phyloP scores from a whole-genome alignment of 1,284 basidiomycete genomes.

The Thelephora terrestris region DNA sequence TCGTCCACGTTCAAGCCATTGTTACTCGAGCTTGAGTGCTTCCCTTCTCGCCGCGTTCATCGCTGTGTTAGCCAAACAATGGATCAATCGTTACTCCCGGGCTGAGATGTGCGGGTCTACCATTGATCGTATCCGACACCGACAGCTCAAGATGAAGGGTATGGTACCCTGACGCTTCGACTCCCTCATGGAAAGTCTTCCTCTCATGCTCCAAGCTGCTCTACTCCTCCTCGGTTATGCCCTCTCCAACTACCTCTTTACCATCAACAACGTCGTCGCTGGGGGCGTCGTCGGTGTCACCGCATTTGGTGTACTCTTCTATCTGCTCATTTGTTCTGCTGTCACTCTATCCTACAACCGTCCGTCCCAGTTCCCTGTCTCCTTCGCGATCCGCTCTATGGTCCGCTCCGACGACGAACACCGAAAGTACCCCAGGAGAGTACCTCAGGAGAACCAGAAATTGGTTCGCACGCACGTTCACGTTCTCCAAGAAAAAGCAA shows the following conservation, averaged over 20 bases:
- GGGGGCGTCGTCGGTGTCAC: neutral
- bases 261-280: neutral
- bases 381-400: neutral
- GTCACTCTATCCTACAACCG: neutral
- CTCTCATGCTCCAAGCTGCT: neutral
- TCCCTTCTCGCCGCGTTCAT: too few relatives aligned
- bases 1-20: neutral
- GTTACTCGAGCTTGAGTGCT: neutral
- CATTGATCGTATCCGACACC: too few relatives aligned
- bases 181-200: too few relatives aligned
- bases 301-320: neutral
- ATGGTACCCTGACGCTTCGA: too few relatives aligned
- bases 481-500: too few relatives aligned
- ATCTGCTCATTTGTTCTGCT: neutral
- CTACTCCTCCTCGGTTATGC: conserved; percentile 1
- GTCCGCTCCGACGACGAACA: neutral
- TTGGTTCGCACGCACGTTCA: neutral
- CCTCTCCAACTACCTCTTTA: conserved; percentile 1
- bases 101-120: too few relatives aligned
- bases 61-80: too few relatives aligned
- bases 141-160: too few relatives aligned
- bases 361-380: conserved; percentile 2
- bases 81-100: too few relatives aligned
- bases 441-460: neutral
- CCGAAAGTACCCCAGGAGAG: neutral